These are phyloP conservation scores for Plasmodium knowlesi DNA, from an alignment of 169 alveolate species.

Conservation along the genomic window DNA sequence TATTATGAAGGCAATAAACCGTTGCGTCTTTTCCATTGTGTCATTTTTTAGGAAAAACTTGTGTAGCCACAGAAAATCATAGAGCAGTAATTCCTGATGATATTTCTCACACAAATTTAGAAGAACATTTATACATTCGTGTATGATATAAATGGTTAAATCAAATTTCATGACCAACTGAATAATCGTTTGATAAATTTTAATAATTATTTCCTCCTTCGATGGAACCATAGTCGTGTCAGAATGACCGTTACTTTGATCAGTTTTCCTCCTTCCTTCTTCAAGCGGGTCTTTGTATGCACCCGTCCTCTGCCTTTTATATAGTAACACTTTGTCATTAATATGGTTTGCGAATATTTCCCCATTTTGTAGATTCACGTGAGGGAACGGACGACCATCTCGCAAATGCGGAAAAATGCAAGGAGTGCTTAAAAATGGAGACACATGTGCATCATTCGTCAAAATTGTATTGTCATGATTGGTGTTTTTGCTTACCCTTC, in stretches of 20 bases:
- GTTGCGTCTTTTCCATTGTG: neutral
- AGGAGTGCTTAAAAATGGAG: neutral
- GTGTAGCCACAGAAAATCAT: conserved; percentile 19
- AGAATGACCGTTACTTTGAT: neutral
- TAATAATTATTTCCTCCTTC: conserved; percentile 7
- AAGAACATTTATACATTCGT: conserved; percentile 42
- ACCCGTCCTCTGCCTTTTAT: conserved; percentile 14
- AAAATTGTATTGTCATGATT: neutral
- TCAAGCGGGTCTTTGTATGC: neutral
- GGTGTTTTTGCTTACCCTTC: neutral
- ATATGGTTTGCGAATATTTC: neutral
- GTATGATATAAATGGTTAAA: conserved; percentile 36
- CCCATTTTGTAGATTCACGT: neutral
- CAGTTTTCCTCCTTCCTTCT: neutral
- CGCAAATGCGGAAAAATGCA: neutral
- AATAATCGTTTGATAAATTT: conserved; percentile 31
- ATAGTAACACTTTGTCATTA: neutral
- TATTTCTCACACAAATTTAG: conserved; percentile 15
- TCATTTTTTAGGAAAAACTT: conserved; percentile 41
- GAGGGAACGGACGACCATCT: neutral
- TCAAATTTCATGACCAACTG: conserved; percentile 23
- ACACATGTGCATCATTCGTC: neutral
- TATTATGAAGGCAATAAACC: conserved; percentile 32
- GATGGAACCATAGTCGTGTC: neutral
- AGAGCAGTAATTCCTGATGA: conserved; percentile 13